These are phyloP conservation scores for Leishmania tarentolae DNA, from an alignment of 208 protist species.

Conservation along the genomic window DNA sequence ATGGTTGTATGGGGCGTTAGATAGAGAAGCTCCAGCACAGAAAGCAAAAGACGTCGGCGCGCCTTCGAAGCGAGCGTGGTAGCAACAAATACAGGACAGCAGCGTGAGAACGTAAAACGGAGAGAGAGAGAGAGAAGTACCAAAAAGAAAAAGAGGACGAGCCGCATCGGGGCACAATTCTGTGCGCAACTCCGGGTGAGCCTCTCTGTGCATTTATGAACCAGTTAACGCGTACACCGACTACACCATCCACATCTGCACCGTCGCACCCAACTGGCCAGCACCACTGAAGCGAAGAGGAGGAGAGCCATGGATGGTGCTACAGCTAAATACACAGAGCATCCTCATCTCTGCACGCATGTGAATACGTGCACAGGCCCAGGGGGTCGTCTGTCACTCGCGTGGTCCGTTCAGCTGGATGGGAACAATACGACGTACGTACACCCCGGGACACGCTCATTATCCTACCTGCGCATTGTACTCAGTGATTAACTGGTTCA, in stretches of 20 bases:
- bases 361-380: background rate
- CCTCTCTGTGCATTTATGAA: background rate
- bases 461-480: conserved; percentile 19
- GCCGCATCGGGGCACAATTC: background rate
- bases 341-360: background rate
- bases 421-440: background rate
- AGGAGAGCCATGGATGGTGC: background rate
- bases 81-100: background rate
- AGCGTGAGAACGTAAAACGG: background rate
- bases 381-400: background rate
- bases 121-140: background rate
- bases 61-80: background rate
- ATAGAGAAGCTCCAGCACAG: conserved; percentile 5
- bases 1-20: background rate
- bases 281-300: background rate
- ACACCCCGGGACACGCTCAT: background rate
- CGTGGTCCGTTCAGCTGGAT: background rate
- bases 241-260: background rate
- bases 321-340: background rate
- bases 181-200: background rate
- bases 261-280: background rate
- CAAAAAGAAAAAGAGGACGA: background rate
- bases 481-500: conserved; percentile 33
- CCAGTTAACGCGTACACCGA: background rate
- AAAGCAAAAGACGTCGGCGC: background rate